Conservation (phyloP, 345 rosid genomes). For the Nephelium lappaceum region DNA sequence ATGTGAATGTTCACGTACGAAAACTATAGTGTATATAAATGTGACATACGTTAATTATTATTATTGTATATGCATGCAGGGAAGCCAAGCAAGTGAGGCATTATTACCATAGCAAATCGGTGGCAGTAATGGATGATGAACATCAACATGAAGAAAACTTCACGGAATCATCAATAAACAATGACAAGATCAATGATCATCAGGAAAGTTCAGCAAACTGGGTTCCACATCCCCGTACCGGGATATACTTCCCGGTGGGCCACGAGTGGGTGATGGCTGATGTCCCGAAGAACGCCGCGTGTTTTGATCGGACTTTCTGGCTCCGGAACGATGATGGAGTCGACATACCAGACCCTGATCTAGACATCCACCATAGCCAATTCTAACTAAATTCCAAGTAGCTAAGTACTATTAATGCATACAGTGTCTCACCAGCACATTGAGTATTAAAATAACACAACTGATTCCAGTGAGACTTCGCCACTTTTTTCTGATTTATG, state of each 20-base stretch:
- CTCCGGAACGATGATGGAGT: conserved; percentile 56
- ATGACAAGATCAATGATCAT: neutral
- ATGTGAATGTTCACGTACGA: too few species aligned
- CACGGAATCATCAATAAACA: neutral
- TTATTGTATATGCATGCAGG: conserved; percentile 6
- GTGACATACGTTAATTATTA: neutral
- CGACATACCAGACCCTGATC: conserved; percentile 39
- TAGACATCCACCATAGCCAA: conserved; percentile 7
- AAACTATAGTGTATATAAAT: too few species aligned
- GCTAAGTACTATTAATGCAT: too few species aligned
- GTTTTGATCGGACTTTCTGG: conserved; percentile 51
- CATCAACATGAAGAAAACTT: neutral
- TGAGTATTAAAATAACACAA: neutral
- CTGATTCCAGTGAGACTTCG: too few species aligned
- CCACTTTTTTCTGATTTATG: neutral
- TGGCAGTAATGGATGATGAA: neutral
- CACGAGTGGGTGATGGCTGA: conserved; percentile 65
- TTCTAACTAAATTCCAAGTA: neutral
- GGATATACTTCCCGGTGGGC: conserved; percentile 64
- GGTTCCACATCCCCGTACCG: conserved; percentile 73
- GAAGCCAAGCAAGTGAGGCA: neutral
- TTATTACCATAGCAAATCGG: neutral
- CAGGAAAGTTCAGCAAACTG: conserved; percentile 26
- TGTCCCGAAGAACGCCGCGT: conserved; percentile 57
- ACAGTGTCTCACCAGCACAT: too few species aligned